Conservation (phyloP, 2,329 filamentous ascomycete genomes). For the Aspergillus sp. region DNA sequence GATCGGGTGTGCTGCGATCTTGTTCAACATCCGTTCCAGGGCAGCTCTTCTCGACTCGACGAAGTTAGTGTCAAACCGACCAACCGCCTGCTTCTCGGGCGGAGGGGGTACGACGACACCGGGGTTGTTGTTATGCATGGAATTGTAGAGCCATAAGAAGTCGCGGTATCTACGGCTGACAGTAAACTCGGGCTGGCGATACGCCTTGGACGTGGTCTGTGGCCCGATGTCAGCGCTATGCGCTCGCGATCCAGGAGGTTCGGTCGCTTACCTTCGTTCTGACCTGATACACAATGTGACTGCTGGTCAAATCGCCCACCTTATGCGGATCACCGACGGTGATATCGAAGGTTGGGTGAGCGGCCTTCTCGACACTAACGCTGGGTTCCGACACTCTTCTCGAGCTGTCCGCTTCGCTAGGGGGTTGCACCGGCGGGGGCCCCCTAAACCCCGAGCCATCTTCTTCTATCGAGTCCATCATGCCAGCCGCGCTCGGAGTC, state of each 20-base stretch:
- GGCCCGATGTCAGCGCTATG: conserved; percentile 14
- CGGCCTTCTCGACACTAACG: conserved; percentile 86
- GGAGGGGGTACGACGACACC: conserved; percentile 93
- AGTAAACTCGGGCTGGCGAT: conserved; percentile 86
- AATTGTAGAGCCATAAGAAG: conserved; percentile 96
- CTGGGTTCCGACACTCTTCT: conserved; percentile 67
- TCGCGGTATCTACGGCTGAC: conserved; percentile 94
- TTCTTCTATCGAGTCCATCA: conserved; percentile 69
- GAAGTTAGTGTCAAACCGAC: conserved; percentile 94
- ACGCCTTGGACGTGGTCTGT: conserved; percentile 92
- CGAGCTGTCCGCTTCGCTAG: conserved; percentile 43
- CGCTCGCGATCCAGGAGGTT: background rate
- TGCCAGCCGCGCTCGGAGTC: conserved; percentile 48
- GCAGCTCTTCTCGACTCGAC: conserved; percentile 89
- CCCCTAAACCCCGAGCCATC: conserved; percentile 64
- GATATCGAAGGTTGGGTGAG: conserved; percentile 88
- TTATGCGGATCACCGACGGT: conserved; percentile 95
- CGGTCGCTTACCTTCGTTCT: conserved; percentile 70
- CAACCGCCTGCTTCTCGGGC: conserved; percentile 96
- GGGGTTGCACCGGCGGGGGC: conserved; percentile 59
- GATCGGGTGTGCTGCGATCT: conserved; percentile 83
- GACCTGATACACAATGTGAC: conserved; percentile 96
- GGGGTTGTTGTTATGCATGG: conserved; percentile 89
- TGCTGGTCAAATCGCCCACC: conserved; percentile 93
- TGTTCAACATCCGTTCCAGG: conserved; percentile 96